These are phyloP conservation scores for Diversispora eburnea DNA, from an alignment of 192 early-diverging fungal species.

Conservation along the genomic window DNA sequence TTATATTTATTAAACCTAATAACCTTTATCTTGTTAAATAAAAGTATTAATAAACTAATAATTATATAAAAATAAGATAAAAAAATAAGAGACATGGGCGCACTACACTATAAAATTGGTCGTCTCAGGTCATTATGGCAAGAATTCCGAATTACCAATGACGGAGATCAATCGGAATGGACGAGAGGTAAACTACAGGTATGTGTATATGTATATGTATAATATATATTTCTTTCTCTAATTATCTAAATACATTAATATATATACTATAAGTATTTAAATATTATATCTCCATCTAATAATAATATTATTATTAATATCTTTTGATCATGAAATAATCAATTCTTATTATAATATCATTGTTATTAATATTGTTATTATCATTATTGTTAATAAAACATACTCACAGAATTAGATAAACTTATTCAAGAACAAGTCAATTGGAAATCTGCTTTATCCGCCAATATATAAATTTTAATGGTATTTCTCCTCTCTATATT, in stretches of 20 bases:
- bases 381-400: neutral
- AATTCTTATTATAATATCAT: too few species aligned
- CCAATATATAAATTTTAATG: conserved; percentile 24
- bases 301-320: too few species aligned
- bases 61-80: too few species aligned
- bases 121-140: conserved; percentile 14
- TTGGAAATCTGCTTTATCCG: conserved; percentile 20
- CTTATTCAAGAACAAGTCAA: conserved; percentile 27
- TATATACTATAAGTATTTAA: too few species aligned
- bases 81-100: conserved; percentile 9
- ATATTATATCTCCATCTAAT: too few species aligned
- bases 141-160: conserved; percentile 13
- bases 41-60: too few species aligned
- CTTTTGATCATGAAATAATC: too few species aligned
- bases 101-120: conserved; percentile 15
- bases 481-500: neutral
- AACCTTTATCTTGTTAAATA: too few species aligned
- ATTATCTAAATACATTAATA: too few species aligned
- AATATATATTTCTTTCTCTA: too few species aligned
- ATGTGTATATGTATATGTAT: too few species aligned
- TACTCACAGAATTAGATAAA: conserved; percentile 20
- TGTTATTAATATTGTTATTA: neutral
- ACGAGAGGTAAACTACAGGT: conserved; percentile 17
- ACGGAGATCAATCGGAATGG: conserved; percentile 25
- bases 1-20: too few species aligned